Conservation (phyloP, 2,329 filamentous ascomycete species). For the Penicillium sp. region DNA sequence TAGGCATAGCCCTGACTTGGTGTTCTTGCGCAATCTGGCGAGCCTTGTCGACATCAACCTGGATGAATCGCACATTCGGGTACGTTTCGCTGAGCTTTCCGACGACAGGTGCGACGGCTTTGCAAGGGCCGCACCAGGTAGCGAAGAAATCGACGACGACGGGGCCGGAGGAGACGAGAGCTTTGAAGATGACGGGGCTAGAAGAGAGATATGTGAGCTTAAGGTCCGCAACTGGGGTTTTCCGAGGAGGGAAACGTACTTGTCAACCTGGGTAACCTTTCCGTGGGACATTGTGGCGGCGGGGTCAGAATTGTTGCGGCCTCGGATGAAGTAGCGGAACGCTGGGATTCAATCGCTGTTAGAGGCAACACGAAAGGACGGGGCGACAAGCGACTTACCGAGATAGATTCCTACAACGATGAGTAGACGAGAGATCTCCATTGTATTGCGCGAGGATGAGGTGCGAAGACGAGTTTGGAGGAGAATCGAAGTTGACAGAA, state of each 20-base stretch:
- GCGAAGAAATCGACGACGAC: conserved; percentile 60
- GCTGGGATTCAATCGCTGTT: conserved; percentile 4
- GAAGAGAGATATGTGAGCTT: neutral
- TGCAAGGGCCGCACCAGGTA: conserved; percentile 64
- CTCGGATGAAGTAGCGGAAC: conserved; percentile 23
- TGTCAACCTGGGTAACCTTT: conserved; percentile 44
- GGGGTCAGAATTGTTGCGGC: conserved; percentile 18
- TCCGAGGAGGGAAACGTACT: conserved; percentile 29
- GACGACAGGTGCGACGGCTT: conserved; percentile 58
- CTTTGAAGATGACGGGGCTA: conserved; percentile 65
- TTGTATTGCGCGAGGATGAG: conserved; percentile 4
- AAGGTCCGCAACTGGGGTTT: neutral
- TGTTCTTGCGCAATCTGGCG: conserved; percentile 56
- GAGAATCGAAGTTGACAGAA: neutral
- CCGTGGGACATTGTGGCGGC: conserved; percentile 38
- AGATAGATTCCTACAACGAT: conserved; percentile 23
- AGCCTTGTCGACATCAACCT: conserved; percentile 61
- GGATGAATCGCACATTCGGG: conserved; percentile 56
- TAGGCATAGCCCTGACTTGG: conserved; percentile 55
- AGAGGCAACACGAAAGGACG: neutral
- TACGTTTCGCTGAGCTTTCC: conserved; percentile 58
- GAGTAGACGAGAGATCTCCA: conserved; percentile 22
- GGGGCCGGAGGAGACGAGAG: conserved; percentile 55
- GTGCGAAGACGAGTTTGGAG: neutral
- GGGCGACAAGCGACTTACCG: conserved; percentile 5